Base-by-base conservation (phyloP, 2,329 filamentous ascomycete genomes). In the Ceratocystis albifundus region DNA sequence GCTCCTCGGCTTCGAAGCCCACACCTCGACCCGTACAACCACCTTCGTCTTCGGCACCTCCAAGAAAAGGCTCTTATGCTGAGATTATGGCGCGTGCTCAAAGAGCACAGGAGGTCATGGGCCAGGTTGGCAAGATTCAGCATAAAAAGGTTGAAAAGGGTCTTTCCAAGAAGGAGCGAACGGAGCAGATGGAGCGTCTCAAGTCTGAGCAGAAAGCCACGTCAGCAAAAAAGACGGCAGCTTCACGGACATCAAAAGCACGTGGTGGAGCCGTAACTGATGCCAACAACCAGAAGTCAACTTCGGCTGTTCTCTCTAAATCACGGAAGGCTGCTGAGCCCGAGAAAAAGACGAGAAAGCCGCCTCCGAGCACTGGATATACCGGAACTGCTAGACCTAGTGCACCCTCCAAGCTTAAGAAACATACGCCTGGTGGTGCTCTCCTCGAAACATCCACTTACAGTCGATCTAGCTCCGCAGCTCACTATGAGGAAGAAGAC, bases 51-150 rank as follows among this genome's bases (percentile, higher is more conserved):
- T 55, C 41, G 6, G 32, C 67, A 2, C 76, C 81, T 1, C 85
- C 84, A 1, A 90, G 90, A 74, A 89, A 88, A 72, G 86, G 87
- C 1, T 88, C 86, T 0, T 92, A 85, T 73, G 83, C 85, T 46
- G 88, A 90, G 71, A 87, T 90, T 68, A 80, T 92, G 76, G 86
- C 86, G 66, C 82, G 87, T 70, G 89, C 84, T 41, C 85, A 88
- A 71, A 83, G 84, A 68, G 86, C 84, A 12, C 84, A 88, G 71
- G 79, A 77, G 48, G 78, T 76, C 50, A 82, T 84, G 77, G 81
- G 78, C n/a, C 81, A 82, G 70, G 80, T 87, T 28, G 87, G 87
- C 66, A 85, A 84, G 70, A 89, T 90, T 70, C 88, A 89, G 72
- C 87, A 90, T 74, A 90, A 90, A 73, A 80, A 86, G 22, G 82